A percentile compares a stretch with the other conserved stretches of the same genome.
Evolutionary conservation across 495 filamentous ascomycete species (phyloP).

Genomic region (Podospora conica): DNA sequence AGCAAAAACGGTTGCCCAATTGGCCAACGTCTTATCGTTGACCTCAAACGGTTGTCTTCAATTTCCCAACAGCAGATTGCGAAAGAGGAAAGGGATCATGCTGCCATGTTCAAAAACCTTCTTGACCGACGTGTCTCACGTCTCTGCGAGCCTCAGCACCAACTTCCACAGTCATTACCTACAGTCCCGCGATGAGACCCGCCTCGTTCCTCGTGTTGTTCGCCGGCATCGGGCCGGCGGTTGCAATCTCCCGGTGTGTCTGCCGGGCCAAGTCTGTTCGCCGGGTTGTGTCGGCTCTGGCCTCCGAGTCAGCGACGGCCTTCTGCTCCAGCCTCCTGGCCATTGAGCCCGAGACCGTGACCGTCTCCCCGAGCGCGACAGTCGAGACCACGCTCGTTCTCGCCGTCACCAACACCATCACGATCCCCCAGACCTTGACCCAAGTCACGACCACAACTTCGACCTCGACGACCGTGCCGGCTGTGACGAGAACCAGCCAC

Average conservation of each 20-base stretch:
- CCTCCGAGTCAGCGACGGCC: neutral
- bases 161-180: neutral
- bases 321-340: slow-evolving; percentile 6
- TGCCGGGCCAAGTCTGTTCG: neutral
- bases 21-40: too few species aligned
- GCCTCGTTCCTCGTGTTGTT: neutral
- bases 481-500: neutral
- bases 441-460: neutral
- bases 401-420: neutral
- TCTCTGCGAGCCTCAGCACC: neutral
- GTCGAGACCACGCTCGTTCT: neutral
- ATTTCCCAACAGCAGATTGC: neutral
- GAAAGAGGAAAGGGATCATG: neutral
- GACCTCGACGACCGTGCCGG: neutral
- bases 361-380: neutral
- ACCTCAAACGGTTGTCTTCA: too few species aligned
- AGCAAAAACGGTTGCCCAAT: neutral
- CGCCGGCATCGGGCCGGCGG: too few species aligned
- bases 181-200: neutral
- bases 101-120: neutral
- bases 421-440: neutral
- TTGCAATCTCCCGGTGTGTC: neutral
- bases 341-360: neutral
- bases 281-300: neutral
- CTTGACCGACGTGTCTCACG: too few species aligned